Evolutionary conservation across 177 flowering plant genomes (phyloP).

Genomic region (Vitis hybrid): DNA sequence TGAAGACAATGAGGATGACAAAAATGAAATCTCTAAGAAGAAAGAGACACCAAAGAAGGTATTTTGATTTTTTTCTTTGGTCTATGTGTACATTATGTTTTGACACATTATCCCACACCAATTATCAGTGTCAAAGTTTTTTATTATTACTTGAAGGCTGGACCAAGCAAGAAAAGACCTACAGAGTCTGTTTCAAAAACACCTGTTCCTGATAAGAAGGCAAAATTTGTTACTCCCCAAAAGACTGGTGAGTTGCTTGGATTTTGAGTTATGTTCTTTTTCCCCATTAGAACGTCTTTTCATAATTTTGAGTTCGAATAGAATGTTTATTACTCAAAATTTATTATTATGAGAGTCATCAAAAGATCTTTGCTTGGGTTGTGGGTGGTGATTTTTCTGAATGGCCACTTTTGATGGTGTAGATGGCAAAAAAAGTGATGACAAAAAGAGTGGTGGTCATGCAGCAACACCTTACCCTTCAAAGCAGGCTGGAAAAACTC

Average conservation of each 20-base stretch:
- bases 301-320: no score
- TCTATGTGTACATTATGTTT: background rate
- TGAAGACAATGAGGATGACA: constrained; percentile 26
- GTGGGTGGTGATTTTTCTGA: background rate
- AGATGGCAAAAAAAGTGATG: constrained; percentile 54
- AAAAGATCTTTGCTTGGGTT: no score
- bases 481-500: constrained; percentile 51
- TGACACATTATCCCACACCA: background rate
- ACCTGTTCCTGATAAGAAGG: constrained; percentile 61
- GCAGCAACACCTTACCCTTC: constrained; percentile 65
- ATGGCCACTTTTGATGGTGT: background rate
- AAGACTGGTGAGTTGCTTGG: constrained; percentile 45
- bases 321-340: background rate
- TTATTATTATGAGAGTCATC: no score
- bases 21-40: constrained; percentile 22
- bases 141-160: constrained; percentile 32
- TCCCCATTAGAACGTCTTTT: no score
- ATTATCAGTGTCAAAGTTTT: background rate
- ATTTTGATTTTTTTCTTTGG: background rate
- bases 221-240: constrained; percentile 56
- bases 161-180: constrained; percentile 56
- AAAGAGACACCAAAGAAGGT: constrained; percentile 37
- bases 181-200: constrained; percentile 49
- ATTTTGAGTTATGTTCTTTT: background rate
- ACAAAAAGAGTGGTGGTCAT: constrained; percentile 45